phyloP scores from a whole-genome alignment of 2,329 filamentous ascomycete species.

The Aspergillus quadricinctus region DNA sequence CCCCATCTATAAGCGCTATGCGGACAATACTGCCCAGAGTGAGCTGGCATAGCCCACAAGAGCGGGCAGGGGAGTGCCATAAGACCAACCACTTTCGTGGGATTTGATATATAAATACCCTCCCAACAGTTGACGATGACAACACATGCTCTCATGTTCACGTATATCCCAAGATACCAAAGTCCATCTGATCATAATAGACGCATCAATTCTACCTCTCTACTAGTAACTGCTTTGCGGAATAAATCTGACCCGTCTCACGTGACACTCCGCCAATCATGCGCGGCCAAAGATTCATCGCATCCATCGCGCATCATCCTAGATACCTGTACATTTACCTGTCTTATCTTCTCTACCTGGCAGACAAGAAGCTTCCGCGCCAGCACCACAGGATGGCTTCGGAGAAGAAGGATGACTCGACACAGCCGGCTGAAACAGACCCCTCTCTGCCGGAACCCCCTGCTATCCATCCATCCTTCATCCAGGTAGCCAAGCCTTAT shows the following conservation, averaged over 20 bases:
- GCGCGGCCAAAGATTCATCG: constrained; percentile 3
- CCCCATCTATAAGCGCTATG: constrained; percentile 64
- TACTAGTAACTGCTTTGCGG: background rate
- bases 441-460: constrained; percentile 19
- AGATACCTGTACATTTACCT: background rate
- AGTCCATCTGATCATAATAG: too few relatives aligned
- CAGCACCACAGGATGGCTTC: constrained; percentile 15
- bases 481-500: constrained; percentile 68
- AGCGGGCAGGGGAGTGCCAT: constrained; percentile 60
- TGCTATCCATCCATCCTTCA: constrained; percentile 59
- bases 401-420: constrained; percentile 17
- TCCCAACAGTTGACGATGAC: too few relatives aligned
- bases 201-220: too few relatives aligned
- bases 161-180: too few relatives aligned
- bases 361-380: background rate
- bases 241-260: constrained; percentile 7
- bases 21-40: constrained; percentile 60
- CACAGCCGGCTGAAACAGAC: constrained; percentile 10
- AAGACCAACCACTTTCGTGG: constrained; percentile 13
- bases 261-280: constrained; percentile 12
- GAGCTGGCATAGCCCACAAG: constrained; percentile 60
- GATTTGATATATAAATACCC: background rate
- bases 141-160: too few relatives aligned
- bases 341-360: background rate
- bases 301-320: background rate